These are phyloP conservation scores for Stipa capillata DNA, from an alignment of 176 grass and related monocot genomes.

Conservation along the genomic window DNA sequence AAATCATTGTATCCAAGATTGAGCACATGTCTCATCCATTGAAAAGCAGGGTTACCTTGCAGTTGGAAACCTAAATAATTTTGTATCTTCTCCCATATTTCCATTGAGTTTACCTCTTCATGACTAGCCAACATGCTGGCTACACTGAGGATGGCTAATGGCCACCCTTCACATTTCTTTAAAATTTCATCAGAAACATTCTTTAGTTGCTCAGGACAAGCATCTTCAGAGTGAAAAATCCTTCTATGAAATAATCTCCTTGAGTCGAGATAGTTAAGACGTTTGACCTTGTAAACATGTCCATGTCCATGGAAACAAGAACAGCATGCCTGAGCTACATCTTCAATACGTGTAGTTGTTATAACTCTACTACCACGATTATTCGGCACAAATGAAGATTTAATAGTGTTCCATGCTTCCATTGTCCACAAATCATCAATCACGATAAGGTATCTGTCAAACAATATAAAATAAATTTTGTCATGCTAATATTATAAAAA, in stretches of 20 bases:
- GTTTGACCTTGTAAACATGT: neutral
- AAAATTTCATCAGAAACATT: neutral
- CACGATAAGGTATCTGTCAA: neutral
- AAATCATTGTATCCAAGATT: neutral
- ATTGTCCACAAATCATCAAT: slow-evolving; percentile 16
- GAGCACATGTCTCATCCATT: neutral
- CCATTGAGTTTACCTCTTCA: neutral
- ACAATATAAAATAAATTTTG: neutral
- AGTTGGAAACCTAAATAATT: neutral
- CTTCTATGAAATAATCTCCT: slow-evolving; percentile 16
- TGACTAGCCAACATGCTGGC: neutral
- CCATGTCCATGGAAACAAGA: neutral
- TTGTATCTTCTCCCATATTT: neutral
- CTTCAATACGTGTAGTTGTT: slow-evolving; percentile 3
- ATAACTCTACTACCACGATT: neutral
- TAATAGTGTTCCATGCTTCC: neutral
- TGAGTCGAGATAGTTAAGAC: neutral
- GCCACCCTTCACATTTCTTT: slow-evolving; percentile 15
- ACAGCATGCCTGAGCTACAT: neutral
- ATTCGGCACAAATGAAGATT: neutral
- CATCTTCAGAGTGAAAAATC: neutral
- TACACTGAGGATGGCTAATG: neutral
- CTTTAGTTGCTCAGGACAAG: neutral
- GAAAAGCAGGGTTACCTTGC: neutral
- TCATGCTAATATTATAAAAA: neutral